Conservation (phyloP, 257 asterid species). For the Asclepias syriaca region DNA sequence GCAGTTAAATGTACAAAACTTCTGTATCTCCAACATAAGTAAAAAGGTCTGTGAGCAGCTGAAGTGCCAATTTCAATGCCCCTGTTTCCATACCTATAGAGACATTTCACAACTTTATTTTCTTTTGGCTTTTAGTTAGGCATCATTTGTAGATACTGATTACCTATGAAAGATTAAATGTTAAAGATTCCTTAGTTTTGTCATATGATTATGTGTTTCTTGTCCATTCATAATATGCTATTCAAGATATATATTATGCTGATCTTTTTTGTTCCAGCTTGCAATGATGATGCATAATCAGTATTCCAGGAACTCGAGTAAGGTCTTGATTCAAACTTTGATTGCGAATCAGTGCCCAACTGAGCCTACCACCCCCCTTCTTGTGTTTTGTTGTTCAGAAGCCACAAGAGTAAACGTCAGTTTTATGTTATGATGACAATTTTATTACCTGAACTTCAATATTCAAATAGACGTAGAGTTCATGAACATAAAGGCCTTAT, state of each 20-base stretch:
- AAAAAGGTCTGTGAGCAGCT: slow-evolving; percentile 37
- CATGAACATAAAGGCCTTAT: background rate
- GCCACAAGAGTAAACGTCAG: background rate
- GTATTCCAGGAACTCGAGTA: slow-evolving; percentile 34
- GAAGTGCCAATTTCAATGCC: slow-evolving; percentile 22
- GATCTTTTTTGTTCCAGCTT: slow-evolving; percentile 40
- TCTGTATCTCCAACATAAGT: slow-evolving; percentile 28
- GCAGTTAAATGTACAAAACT: slow-evolving; percentile 24
- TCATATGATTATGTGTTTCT: background rate
- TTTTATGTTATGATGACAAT: background rate
- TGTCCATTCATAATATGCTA: background rate
- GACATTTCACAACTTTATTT: slow-evolving; percentile 4
- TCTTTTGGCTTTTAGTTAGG: background rate
- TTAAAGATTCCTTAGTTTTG: background rate
- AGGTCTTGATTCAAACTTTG: slow-evolving; percentile 28
- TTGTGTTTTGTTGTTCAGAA: background rate
- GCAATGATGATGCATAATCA: slow-evolving; percentile 54
- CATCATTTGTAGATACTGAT: background rate
- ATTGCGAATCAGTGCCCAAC: slow-evolving; percentile 15
- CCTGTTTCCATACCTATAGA: slow-evolving; percentile 20
- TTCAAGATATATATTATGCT: slow-evolving; percentile 21
- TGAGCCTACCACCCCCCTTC: background rate
- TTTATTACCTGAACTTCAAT: background rate
- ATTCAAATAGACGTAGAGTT: background rate
- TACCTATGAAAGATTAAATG: background rate